Evolutionary conservation across 352 stramenopile genomes (phyloP), one percentile per base, ranked within the genome.

Genomic region (Globisporangium middletonii): DNA sequence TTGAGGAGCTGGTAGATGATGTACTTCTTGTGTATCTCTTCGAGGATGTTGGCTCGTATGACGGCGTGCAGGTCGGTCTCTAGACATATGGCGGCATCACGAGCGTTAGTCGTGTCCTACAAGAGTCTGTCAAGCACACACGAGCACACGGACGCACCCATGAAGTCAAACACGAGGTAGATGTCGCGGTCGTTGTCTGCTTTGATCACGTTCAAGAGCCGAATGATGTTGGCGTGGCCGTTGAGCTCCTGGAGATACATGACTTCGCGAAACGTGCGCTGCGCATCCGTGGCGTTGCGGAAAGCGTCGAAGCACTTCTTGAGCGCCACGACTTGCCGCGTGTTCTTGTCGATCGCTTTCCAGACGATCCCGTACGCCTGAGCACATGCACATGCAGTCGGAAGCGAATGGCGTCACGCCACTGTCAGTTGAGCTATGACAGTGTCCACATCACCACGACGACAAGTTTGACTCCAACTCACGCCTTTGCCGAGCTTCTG

Each of bases 291-390:
- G 18, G 93, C 78, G 66, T 98, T 98, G 27, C 94, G 83, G 69
- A 99, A 99, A 11, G 94, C 94, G 55, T 98, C 94, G 58, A 98
- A 98, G 62, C 94, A 98, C 67, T 98, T 99, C 66, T 99, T 98
- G 28, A 98, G 75, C 12, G 94, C 96, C 16, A 98, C 87, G 15
- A 95, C 81, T 55, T 94, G 73, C 9, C 88, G 75, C 46, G 78
- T 88, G 63, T 88, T 84, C 67, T 97, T 97, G 65, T 98, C 90
- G 53, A 96, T 89, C n/a, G 93, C 95, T 68, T 98, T 98, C 91
- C 92, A 98, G 42, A 98, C 95, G 52, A 98, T 95, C 23, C 96
- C 95, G 57, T 98, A 98, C 5, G 90, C 92, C 83, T 97, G 57
- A n/a, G 41, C 41, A 44, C 16, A 18, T 9, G 35, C 35, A 41